phyloP scores from a whole-genome alignment of 1,284 basidiomycete genomes.

The Ganoderma leucocontextum region DNA sequence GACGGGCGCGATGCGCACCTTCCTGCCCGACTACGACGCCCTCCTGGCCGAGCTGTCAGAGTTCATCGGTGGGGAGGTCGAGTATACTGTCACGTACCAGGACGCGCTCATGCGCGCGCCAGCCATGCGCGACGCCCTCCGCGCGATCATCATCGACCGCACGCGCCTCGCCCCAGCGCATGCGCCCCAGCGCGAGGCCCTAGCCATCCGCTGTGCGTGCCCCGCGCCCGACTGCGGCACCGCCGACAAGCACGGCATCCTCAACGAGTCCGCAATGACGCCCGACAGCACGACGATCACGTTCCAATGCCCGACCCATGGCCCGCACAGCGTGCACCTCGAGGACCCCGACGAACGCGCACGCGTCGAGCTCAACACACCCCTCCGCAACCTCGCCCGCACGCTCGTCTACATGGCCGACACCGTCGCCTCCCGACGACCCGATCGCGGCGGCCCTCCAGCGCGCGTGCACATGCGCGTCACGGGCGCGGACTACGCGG shows the following conservation, averaged over 20 bases:
- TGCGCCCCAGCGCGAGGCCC: slow-evolving; percentile 32
- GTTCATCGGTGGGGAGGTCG: slow-evolving; percentile 22
- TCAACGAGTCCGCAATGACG: slow-evolving; percentile 32
- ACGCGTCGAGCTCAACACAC: slow-evolving; percentile 43
- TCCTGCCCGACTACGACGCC: slow-evolving; percentile 36
- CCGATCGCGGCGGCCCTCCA: not conserved
- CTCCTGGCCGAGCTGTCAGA: slow-evolving; percentile 29
- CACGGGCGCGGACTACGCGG: slow-evolving; percentile 42
- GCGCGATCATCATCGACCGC: slow-evolving; percentile 32
- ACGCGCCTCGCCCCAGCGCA: slow-evolving; percentile 32
- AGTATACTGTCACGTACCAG: slow-evolving; percentile 32
- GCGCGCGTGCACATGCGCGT: slow-evolving; percentile 38
- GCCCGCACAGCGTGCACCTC: slow-evolving; percentile 31
- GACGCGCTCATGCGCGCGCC: slow-evolving; percentile 33
- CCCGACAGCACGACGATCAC: slow-evolving; percentile 28
- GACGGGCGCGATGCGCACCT: slow-evolving; percentile 32
- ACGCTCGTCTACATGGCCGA: slow-evolving; percentile 32
- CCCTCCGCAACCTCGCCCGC: slow-evolving; percentile 42
- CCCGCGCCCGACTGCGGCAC: slow-evolving; percentile 37
- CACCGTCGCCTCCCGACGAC: not conserved
- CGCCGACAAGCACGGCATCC: slow-evolving; percentile 42
- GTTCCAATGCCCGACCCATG: slow-evolving; percentile 39
- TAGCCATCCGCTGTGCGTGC: slow-evolving; percentile 40
- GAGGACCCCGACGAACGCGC: slow-evolving; percentile 31
- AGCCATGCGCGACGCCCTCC: slow-evolving; percentile 30